Conservation (phyloP, 2,329 filamentous ascomycete genomes). For the Calonectria henricotiae region DNA sequence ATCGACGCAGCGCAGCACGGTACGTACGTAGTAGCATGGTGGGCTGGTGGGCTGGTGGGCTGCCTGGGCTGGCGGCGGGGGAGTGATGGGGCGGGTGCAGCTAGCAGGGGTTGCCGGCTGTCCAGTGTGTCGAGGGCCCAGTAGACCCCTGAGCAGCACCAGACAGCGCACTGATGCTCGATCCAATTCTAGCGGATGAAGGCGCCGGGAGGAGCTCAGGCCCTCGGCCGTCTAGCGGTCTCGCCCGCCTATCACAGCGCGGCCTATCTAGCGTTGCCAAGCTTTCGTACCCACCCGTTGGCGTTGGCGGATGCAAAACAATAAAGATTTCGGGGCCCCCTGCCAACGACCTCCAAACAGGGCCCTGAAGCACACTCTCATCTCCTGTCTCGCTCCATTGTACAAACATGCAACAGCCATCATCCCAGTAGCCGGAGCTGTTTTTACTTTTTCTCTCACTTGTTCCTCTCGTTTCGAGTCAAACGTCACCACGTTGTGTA, state of each 20-base stretch:
- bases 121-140: constrained; percentile 24
- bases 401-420: constrained; percentile 32
- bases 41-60: background rate
- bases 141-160: constrained; percentile 22
- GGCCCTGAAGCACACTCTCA: constrained; percentile 8
- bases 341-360: constrained; percentile 29
- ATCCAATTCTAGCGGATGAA: constrained; percentile 23
- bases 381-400: constrained; percentile 31
- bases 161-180: constrained; percentile 10
- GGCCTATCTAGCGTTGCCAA: constrained; percentile 21
- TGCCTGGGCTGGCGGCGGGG: constrained; percentile 7
- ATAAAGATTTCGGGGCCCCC: constrained; percentile 23
- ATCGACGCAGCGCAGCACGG: constrained; percentile 5
- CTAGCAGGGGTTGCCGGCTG: constrained; percentile 14
- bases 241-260: constrained; percentile 22
- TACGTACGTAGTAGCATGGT: too few species aligned
- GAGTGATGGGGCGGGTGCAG: background rate
- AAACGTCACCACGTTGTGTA: constrained; percentile 26
- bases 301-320: constrained; percentile 28
- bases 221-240: constrained; percentile 11
- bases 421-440: constrained; percentile 22
- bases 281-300: constrained; percentile 22
- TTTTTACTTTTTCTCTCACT: constrained; percentile 28
- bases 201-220: constrained; percentile 22
- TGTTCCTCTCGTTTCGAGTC: constrained; percentile 30